A percentile compares a stretch with the other conserved stretches of the same genome.
phyloP scores from a whole-genome alignment of 2,329 filamentous ascomycete genomes.

The Sarocladium brachiariae region DNA sequence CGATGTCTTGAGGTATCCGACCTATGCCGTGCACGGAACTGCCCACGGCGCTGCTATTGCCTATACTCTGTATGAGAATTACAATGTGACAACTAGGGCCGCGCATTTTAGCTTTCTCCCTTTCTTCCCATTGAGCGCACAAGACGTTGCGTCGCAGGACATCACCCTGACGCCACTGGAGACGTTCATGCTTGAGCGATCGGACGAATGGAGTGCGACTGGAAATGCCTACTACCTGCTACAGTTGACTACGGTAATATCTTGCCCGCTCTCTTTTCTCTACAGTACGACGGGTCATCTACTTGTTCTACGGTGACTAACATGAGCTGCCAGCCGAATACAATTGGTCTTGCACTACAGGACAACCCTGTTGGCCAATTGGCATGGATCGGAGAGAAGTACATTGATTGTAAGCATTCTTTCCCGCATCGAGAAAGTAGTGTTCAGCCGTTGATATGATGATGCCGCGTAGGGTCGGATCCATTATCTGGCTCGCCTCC shows the following conservation, averaged over 20 bases:
- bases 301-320: background rate
- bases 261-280: too few species aligned
- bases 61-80: background rate
- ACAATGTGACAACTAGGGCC: background rate
- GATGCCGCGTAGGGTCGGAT: background rate
- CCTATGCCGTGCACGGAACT: conserved; percentile 15
- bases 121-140: background rate
- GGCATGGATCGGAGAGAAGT: conserved; percentile 36
- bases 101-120: background rate
- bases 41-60: conserved; percentile 13
- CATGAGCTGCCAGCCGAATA: conserved; percentile 26
- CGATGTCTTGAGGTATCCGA: conserved; percentile 28
- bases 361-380: conserved; percentile 37
- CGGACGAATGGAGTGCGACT: background rate
- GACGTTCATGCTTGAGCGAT: background rate
- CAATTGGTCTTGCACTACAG: conserved; percentile 32
- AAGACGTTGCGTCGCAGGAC: background rate
- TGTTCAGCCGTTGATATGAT: background rate
- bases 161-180: background rate
- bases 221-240: conserved; percentile 13
- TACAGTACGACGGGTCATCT: too few species aligned
- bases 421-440: background rate
- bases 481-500: conserved; percentile 14
- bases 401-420: conserved; percentile 15
- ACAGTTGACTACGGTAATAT: conserved; percentile 12